Evolutionary conservation across 371 early-diverging fungal species (phyloP).

Genomic region (Mortierella sp.): DNA sequence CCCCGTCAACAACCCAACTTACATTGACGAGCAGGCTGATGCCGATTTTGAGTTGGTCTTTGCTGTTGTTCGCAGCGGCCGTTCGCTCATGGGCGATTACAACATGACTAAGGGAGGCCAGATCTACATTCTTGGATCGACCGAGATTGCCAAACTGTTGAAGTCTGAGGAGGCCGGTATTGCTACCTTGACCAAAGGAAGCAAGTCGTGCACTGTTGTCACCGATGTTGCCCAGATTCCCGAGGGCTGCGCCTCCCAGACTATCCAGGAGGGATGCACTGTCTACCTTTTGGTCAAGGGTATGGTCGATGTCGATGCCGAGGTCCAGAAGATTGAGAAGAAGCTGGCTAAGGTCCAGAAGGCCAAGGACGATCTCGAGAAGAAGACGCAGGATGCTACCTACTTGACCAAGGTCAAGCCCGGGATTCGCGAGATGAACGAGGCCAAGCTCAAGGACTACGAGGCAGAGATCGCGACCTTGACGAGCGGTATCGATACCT

Average conservation of each 20-base stretch:
- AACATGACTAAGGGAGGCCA: constrained; percentile 70
- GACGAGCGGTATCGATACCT: constrained; percentile 71
- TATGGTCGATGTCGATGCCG: constrained; percentile 83
- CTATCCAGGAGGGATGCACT: constrained; percentile 69
- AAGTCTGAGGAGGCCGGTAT: constrained; percentile 68
- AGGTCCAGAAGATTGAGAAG: constrained; percentile 78
- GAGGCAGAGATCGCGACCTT: constrained; percentile 81
- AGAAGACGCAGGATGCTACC: constrained; percentile 72
- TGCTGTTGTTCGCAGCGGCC: constrained; percentile 80
- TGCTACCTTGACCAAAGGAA: constrained; percentile 79
- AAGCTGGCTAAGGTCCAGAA: constrained; percentile 74
- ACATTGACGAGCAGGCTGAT: constrained; percentile 73
- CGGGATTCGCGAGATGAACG: constrained; percentile 77
- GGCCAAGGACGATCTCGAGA: constrained; percentile 61
- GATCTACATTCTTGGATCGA: constrained; percentile 48
- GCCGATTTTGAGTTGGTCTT: constrained; percentile 84
- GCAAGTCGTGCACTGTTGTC: constrained; percentile 67
- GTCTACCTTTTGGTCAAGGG: constrained; percentile 81
- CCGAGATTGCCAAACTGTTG: constrained; percentile 61
- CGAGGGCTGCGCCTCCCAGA: constrained; percentile 79
- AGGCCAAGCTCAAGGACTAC: constrained; percentile 72
- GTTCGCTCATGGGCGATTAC: constrained; percentile 83
- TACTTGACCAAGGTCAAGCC: constrained; percentile 74
- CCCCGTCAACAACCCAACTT: constrained; percentile 66
- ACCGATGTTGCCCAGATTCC: constrained; percentile 67